Evolutionary conservation across 306 rosid genomes (phyloP).

Genomic region (Leucaena leucocephala): DNA sequence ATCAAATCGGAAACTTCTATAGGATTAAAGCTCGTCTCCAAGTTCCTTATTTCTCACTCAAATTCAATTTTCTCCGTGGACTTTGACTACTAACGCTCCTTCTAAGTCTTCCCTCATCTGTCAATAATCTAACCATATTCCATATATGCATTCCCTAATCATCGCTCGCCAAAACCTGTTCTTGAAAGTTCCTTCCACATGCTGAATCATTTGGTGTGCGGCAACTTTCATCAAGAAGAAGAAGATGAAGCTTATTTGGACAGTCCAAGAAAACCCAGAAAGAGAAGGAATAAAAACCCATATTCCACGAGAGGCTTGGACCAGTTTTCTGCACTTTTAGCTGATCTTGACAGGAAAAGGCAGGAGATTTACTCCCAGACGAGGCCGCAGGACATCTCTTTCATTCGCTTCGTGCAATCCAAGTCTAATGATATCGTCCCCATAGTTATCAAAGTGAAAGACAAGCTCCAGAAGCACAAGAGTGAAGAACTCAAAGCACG

Average conservation of each 20-base stretch:
- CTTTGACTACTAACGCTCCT: not conserved
- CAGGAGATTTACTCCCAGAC: conserved; percentile 64
- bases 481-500: conserved; percentile 44
- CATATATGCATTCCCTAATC: conserved; percentile 4
- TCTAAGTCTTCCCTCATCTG: not conserved
- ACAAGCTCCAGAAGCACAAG: conserved; percentile 46
- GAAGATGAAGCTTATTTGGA: conserved; percentile 38
- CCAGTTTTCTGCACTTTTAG: conserved; percentile 73
- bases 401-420: conserved; percentile 71
- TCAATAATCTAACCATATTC: conserved; percentile 26
- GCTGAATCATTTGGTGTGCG: conserved; percentile 64
- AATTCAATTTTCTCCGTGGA: too few relatives aligned
- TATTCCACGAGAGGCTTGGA: conserved; percentile 82
- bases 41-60: too few relatives aligned
- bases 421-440: conserved; percentile 72
- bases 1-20: conserved; percentile 65
- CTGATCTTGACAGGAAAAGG: conserved; percentile 80
- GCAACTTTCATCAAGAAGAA: conserved; percentile 44
- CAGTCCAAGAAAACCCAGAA: conserved; percentile 45
- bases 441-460: conserved; percentile 67
- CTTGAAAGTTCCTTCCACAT: conserved; percentile 28
- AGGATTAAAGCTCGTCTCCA: not conserved
- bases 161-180: not conserved
- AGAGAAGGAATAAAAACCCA: conserved; percentile 57
- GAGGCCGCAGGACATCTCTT: conserved; percentile 57